Evolutionary conservation across 306 rosid genomes (phyloP), one percentile per base, ranked within the genome.

Genomic region (Arachis stenosperma): DNA sequence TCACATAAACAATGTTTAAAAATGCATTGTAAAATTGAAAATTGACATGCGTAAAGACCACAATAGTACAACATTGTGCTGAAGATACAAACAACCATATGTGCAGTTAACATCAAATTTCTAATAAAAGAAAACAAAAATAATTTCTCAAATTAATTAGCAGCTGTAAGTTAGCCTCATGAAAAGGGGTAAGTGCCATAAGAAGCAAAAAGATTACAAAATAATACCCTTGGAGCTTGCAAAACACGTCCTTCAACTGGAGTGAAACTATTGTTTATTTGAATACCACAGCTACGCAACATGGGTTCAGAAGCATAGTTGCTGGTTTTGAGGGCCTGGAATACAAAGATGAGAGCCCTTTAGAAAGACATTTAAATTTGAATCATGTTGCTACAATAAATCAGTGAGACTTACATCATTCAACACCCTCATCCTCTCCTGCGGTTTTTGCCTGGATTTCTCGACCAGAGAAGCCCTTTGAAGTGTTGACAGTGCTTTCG

Each of bases 371-470:
- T 33, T 39, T 7, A 11, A 2, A 62, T 3, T 15, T 13, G 8
- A 29, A 73, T 4, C 17, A 0, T 41, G 37, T 8, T 14, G 39
- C 9, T 39, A 33, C 41, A 39, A 40, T 9, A 8, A 6, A 44
- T 13, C 53, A 13, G 62, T 33, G 55, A 83, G 1, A 65, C 91
- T 53, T 62, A 89, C 99, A 46, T 84, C 90, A 44, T 88, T 61
- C 77, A 95, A 76, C 44, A 86, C 90, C 37, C 61, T 75, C 98
- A 91, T 95, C 80, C 98, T 77, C 69, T 95, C 98, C 27, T 84
- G 89, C 0, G 99, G 99, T 83, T 91, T 95, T 81, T 91, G 97
- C 83, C 98, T 87, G 0, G 99, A 95, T 76, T 95, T 91, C 69
- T 95, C 98, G 36, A 91, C 98, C 41, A 95, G 79, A 0, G 98